Evolutionary conservation across 2,329 filamentous ascomycete species (phyloP), one percentile per base, ranked within the genome.

Genomic region (Zasmidium citrigriseum): DNA sequence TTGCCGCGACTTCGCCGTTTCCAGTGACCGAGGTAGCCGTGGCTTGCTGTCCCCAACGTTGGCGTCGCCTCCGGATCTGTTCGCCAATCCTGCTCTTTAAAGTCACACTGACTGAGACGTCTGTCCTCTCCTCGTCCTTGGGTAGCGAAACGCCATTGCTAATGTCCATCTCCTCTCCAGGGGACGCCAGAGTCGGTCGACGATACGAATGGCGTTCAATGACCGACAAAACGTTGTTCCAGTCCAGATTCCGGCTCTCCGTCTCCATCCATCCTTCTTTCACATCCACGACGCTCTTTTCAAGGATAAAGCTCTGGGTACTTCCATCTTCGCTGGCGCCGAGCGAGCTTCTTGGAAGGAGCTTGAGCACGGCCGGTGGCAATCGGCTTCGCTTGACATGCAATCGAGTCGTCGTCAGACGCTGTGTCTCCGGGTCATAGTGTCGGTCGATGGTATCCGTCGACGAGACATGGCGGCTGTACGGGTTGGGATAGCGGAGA

Each of bases 401-500:
- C 62, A 95, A 83, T 64, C 90, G 89, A 7, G 89, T 88, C 21
- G 90, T 93, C 69, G 90, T 85, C 22, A 95, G 81, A 51, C 88
- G 87, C 66, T 90, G 89, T 1, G 89, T 90, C n/a, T 76, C 77
- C 5, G 87, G 82, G 74, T 93, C 90, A 75, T 91, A 85, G 73
- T 83, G 80, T 64, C 86, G 88, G 50, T 86, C 85, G 73, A 95
- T 90, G 68, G 89, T 91, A 75, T 95, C 90, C 74, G 89, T 92
- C 71, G 89, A 91, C 67, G 92, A 80, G 54, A 95, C 90, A 78
- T 95, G 90, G 63, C 84, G 86, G 65, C 87, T 88, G 78, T 93
- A 93, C 5, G 90, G 90, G 71, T 93, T 95, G 64, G 89, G 91
- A 77, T 95, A 95, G 65, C 90, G 89, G 51, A 95, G 87, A 77